Base-by-base conservation (phyloP, 768 basidiomycete species). In the Roridomyces roridus region DNA sequence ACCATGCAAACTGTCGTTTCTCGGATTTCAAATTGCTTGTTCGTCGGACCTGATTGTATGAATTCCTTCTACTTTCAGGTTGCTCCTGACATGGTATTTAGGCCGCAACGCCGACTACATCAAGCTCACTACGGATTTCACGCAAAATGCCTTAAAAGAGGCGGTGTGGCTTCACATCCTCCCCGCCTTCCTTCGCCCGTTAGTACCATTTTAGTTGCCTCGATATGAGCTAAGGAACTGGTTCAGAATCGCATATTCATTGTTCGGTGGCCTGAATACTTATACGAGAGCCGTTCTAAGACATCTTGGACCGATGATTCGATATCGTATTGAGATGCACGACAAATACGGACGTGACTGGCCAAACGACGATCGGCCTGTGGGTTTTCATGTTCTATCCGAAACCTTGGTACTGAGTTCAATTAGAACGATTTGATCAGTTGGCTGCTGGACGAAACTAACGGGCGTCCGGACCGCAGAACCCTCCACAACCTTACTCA, bases 401-500 rank as follows among this genome's bases (percentile, higher is more conserved):
- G 54, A 62, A 46, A 41, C 37, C 46, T 53, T 57, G 64, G 57
- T 50, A 31, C 23, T 36, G 12, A 48, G 28, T 48, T 42, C 21
- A 26, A n/a, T 12, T 41, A 76, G 76, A 71, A 70, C 37, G 75
- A 78, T 43, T 46, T 75, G 45, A 64, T 78, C 4, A 67, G 66
- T 36, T 78, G 75, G 74, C 51, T 76, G 39, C 63, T 69, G 35
- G 66, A 65, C 10, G 71, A 63, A n/a, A 51, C 54, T 0, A 49
- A 53, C 28, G 58, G 55, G 2, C 29, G 53, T 14, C 54, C 53
- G 0, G 29, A 53, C 10, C 49, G 55, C 1, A 40, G 44, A 18
- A 51, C 48, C 1, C 45, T 63, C 9, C 53, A 46, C 39, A 59
- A 8, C 41, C 20, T 63, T 31, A 43, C 59, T 1, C 45, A 42